These are phyloP conservation scores for Zygosaccharomyces sapae DNA, from an alignment of 1,139 yeast species.

Conservation along the genomic window DNA sequence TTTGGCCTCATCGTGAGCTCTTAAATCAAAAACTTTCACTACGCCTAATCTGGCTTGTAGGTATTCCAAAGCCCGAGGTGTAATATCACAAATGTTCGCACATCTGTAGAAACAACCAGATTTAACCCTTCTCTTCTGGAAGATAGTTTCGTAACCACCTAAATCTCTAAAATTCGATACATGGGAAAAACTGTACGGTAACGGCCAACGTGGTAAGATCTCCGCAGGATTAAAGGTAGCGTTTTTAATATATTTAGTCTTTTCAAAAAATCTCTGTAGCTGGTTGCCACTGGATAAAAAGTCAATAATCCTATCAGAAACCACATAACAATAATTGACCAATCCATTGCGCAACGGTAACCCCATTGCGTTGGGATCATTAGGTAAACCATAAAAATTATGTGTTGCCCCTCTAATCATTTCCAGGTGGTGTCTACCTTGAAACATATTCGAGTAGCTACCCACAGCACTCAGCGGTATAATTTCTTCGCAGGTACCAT, in stretches of 20 bases:
- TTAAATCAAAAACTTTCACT: constrained; percentile 59
- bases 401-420: constrained; percentile 73
- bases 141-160: constrained; percentile 63
- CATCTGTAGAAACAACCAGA: constrained; percentile 58
- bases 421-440: constrained; percentile 55
- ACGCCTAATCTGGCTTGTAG: constrained; percentile 43
- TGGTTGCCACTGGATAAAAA: constrained; percentile 52
- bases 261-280: constrained; percentile 47
- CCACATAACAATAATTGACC: constrained; percentile 57
- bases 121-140: constrained; percentile 43
- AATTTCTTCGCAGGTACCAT: constrained; percentile 64
- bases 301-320: constrained; percentile 48
- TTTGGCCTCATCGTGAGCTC: constrained; percentile 58
- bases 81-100: constrained; percentile 54
- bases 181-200: constrained; percentile 22
- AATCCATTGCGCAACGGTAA: constrained; percentile 46
- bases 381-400: constrained; percentile 57
- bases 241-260: constrained; percentile 36
- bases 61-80: constrained; percentile 31
- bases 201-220: constrained; percentile 44
- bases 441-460: constrained; percentile 52
- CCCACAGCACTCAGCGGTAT: constrained; percentile 65
- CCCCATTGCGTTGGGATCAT: constrained; percentile 38
- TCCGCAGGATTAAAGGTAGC: constrained; percentile 16
- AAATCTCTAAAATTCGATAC: constrained; percentile 71